A percentile compares a stretch with the other conserved stretches of the same genome.
phyloP scores from a whole-genome alignment of 257 asterid species.

The Nyctanthes arbortristis region DNA sequence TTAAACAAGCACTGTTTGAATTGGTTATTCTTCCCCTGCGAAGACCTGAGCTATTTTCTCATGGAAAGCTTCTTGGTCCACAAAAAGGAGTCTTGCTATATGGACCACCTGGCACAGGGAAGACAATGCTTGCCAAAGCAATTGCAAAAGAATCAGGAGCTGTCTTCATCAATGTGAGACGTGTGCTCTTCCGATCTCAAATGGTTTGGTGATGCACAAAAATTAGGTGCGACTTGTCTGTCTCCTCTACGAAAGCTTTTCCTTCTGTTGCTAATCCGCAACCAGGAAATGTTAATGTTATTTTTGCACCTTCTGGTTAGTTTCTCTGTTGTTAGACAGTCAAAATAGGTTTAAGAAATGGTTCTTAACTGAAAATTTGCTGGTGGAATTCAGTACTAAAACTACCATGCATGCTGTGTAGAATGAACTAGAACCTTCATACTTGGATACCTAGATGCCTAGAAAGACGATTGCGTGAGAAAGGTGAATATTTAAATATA shows the following conservation, averaged over 20 bases:
- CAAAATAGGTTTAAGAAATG: neutral
- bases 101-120: conserved; percentile 99
- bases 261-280: neutral
- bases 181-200: conserved; percentile 76
- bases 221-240: conserved; percentile 56
- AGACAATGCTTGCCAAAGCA: conserved; percentile 98
- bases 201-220: conserved; percentile 98
- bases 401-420: neutral
- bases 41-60: conserved; percentile 87
- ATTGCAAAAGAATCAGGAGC: conserved; percentile 95
- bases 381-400: too few relatives aligned
- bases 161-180: conserved; percentile 76
- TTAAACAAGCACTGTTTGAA: conserved; percentile 72
- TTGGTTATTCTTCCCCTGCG: conserved; percentile 83
- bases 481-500: neutral
- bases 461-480: neutral
- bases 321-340: neutral
- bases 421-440: neutral
- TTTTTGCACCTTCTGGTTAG: neutral
- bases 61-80: conserved; percentile 87
- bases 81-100: conserved; percentile 90
- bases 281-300: too few relatives aligned
- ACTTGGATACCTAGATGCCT: neutral
- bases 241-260: conserved; percentile 11
- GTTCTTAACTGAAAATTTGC: neutral